phyloP scores from a whole-genome alignment of 306 rosid genomes.

The Potentilla sterilis region DNA sequence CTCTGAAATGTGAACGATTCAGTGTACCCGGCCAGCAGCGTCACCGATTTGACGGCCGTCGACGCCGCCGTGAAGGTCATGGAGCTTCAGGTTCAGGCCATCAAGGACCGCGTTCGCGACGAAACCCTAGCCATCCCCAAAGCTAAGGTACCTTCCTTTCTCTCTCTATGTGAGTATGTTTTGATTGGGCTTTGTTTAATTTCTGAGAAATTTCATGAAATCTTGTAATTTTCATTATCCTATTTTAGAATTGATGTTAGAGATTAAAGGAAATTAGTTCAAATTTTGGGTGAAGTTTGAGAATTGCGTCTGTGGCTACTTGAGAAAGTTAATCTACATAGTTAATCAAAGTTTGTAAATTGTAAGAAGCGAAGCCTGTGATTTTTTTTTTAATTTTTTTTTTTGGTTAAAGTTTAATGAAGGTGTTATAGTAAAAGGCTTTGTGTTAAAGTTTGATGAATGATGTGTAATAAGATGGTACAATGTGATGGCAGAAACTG shows the following conservation, averaged over 20 bases:
- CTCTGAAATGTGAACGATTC: neutral
- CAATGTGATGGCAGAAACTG: slow-evolving; percentile 53
- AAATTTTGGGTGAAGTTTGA: neutral
- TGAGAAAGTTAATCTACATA: too few species aligned
- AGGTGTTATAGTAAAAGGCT: neutral
- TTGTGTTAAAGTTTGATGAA: slow-evolving; percentile 10
- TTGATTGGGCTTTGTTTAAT: slow-evolving; percentile 3
- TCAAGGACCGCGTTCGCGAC: slow-evolving; percentile 75
- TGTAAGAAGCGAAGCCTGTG: too few species aligned
- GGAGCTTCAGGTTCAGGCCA: slow-evolving; percentile 86
- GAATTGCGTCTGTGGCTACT: neutral
- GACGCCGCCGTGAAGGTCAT: slow-evolving; percentile 64
- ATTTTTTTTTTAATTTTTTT: too few species aligned
- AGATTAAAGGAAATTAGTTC: neutral
- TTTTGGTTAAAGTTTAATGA: too few species aligned
- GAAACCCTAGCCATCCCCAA: slow-evolving; percentile 83
- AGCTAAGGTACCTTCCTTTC: slow-evolving; percentile 50
- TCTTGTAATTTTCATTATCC: neutral
- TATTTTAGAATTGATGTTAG: neutral
- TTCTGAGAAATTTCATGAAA: neutral
- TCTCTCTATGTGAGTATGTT: neutral
- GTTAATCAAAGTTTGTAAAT: too few species aligned
- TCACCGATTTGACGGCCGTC: slow-evolving; percentile 69
- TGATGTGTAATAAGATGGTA: slow-evolving; percentile 13
- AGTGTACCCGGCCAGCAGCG: slow-evolving; percentile 82